phyloP scores from a whole-genome alignment of 768 basidiomycete genomes.

The Tricholoma saponaceum region DNA sequence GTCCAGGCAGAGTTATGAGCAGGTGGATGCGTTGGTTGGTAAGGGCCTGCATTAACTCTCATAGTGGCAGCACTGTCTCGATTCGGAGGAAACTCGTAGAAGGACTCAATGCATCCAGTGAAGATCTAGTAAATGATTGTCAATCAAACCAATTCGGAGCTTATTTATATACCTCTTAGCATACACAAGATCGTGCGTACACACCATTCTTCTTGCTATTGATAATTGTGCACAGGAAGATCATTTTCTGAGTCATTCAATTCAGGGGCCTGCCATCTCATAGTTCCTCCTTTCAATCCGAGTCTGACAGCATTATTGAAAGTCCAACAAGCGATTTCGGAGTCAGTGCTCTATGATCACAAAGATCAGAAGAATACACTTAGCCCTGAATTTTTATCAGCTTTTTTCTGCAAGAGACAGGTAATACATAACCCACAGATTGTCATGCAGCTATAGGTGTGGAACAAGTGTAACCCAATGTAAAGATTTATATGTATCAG shows the following conservation, averaged over 20 bases:
- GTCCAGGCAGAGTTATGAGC: constrained; percentile 6
- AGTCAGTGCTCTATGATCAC: no score
- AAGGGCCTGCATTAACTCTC: constrained; percentile 14
- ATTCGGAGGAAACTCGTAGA: constrained; percentile 13
- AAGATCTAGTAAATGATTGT: constrained; percentile 17
- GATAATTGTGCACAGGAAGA: neutral
- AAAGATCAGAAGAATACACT: no score
- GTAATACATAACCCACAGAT: neutral
- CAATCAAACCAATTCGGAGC: no score
- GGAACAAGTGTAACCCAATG: neutral
- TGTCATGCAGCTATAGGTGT: neutral
- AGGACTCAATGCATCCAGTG: constrained; percentile 19
- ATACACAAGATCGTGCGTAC: constrained; percentile 24
- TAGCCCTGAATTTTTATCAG: no score
- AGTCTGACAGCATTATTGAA: constrained; percentile 11
- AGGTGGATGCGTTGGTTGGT: constrained; percentile 15
- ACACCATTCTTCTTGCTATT: constrained; percentile 22
- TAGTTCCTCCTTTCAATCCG: constrained; percentile 16
- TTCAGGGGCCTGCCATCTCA: constrained; percentile 7
- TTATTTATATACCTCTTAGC: constrained; percentile 26
- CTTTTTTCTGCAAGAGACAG: no score
- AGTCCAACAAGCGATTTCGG: constrained; percentile 13
- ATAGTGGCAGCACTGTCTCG: constrained; percentile 12
- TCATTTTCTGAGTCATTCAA: constrained; percentile 1
- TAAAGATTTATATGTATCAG: neutral